Evolutionary conservation across 2,329 filamentous ascomycete species (phyloP).

Genomic region (Epicoccum nigrum): DNA sequence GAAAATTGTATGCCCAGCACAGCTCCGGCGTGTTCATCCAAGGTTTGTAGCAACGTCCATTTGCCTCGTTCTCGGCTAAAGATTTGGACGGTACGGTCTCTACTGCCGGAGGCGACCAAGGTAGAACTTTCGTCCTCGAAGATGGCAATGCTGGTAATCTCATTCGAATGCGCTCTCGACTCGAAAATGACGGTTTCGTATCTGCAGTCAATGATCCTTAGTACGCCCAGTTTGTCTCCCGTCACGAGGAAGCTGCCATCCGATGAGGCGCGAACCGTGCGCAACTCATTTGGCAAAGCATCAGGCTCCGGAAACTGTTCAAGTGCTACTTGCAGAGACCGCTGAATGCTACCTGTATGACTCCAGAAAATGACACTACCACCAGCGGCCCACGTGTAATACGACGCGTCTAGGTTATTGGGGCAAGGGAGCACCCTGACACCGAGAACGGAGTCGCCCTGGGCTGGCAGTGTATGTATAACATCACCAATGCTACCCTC

Average conservation of each 20-base stretch:
- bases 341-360: conserved; percentile 70
- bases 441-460: conserved; percentile 69
- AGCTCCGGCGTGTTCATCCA: conserved; percentile 88
- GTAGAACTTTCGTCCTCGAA: conserved; percentile 68
- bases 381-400: conserved; percentile 86
- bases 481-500: conserved; percentile 38
- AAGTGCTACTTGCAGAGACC: conserved; percentile 69
- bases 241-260: conserved; percentile 73
- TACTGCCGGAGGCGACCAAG: conserved; percentile 75
- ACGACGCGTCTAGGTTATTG: conserved; percentile 69
- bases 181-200: conserved; percentile 69
- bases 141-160: conserved; percentile 82
- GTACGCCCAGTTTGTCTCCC: conserved; percentile 84
- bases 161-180: conserved; percentile 83
- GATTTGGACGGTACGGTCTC: conserved; percentile 93
- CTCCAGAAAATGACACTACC: conserved; percentile 87
- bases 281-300: conserved; percentile 63
- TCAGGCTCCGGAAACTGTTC: conserved; percentile 63
- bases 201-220: conserved; percentile 70
- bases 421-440: conserved; percentile 68
- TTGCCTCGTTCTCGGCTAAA: conserved; percentile 67
- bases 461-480: conserved; percentile 59
- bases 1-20: conserved; percentile 80
- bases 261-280: conserved; percentile 63
- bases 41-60: conserved; percentile 84